phyloP scores from a whole-genome alignment of 306 rosid species.

The Rubus parviflorus region DNA sequence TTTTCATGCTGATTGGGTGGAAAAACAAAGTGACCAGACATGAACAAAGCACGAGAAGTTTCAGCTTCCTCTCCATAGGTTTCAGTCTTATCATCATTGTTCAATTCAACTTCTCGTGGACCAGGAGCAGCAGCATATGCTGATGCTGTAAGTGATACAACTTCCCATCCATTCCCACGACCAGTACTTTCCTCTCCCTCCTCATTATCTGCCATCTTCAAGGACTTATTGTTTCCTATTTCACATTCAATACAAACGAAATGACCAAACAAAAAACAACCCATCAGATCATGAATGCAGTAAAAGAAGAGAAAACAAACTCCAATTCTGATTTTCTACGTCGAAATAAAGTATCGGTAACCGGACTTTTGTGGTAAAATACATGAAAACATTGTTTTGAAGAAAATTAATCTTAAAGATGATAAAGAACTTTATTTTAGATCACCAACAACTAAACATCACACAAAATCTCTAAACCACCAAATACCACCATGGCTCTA shows the following conservation, averaged over 20 bases:
- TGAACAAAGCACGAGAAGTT: constrained; percentile 74
- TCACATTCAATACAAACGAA: not conserved
- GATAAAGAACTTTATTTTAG: not conserved
- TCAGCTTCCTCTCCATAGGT: constrained; percentile 52
- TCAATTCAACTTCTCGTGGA: constrained; percentile 51
- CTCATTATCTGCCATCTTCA: constrained; percentile 70
- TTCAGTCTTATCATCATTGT: constrained; percentile 42
- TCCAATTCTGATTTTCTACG: not conserved
- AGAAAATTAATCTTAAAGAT: not conserved
- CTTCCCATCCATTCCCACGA: constrained; percentile 96
- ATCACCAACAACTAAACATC: not conserved
- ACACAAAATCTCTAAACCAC: not conserved
- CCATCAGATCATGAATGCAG: not conserved
- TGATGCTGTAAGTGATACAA: constrained; percentile 89
- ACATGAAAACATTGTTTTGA: not conserved
- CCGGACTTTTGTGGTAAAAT: not conserved
- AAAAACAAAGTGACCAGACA: constrained; percentile 90
- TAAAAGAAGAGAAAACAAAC: not conserved
- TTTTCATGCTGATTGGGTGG: constrained; percentile 84
- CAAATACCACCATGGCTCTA: not conserved
- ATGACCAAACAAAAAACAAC: not conserved
- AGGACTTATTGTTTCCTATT: constrained; percentile 4
- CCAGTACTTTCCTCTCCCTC: constrained; percentile 60
- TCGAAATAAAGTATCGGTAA: not conserved
- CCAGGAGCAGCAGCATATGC: constrained; percentile 92